phyloP scores from a whole-genome alignment of 257 asterid genomes.

The Petunia axillaris region DNA sequence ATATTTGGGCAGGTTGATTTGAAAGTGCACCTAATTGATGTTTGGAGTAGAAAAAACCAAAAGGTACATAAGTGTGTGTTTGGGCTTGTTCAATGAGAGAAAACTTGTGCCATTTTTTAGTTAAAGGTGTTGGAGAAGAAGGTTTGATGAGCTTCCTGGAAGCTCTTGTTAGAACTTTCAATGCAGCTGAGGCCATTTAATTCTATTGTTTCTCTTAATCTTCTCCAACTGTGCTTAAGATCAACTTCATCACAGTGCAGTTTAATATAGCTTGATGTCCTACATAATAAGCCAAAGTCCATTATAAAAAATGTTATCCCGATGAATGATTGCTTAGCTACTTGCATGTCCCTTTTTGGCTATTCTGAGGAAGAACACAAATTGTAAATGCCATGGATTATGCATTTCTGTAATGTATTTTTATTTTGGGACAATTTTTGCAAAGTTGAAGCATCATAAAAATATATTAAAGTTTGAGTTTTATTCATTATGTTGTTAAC shows the following conservation, averaged over 20 bases:
- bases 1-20: not conserved
- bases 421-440: not conserved
- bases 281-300: not conserved
- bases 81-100: slow-evolving; percentile 19
- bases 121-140: not conserved
- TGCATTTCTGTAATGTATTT: not conserved
- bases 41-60: slow-evolving; percentile 10
- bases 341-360: not conserved
- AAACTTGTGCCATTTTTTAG: slow-evolving; percentile 5
- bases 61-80: slow-evolving; percentile 12
- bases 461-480: no score
- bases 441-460: no score
- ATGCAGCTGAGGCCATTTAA: not conserved
- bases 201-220: not conserved
- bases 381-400: not conserved
- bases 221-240: not conserved
- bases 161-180: slow-evolving; percentile 15
- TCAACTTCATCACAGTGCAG: not conserved
- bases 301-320: not conserved
- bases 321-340: not conserved
- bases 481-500: no score
- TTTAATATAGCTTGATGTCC: not conserved
- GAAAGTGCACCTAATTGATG: slow-evolving; percentile 11
- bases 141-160: slow-evolving; percentile 5
- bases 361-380: not conserved